Evolutionary conservation across 192 early-diverging fungal genomes (phyloP), one percentile per base, ranked within the genome.

Genomic region (Coemansia sp.): DNA sequence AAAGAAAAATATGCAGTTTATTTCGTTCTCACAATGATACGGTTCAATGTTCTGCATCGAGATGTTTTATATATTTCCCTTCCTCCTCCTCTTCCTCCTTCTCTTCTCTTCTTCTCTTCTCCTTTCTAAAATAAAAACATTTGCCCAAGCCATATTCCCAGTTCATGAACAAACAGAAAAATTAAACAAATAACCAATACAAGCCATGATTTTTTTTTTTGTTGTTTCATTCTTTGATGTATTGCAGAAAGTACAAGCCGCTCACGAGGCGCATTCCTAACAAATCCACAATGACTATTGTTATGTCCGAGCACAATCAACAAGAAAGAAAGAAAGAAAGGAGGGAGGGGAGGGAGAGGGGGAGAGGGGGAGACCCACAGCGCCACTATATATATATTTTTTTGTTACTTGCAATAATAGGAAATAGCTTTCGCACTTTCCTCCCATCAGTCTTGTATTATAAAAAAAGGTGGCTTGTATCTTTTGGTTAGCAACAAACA

Each of bases 91-190:
- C 45, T 0, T 20, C 11, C 24, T 46, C 53, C 40, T 20, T 27
- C 43, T 47, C 3, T 14, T n/a, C 37, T 19, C 29, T 63, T 63
- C 10, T 20, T 46, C 19, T 22, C 19, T 9, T 3, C 12, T 40
- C 39, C 24, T 25, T n/a, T n/a, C n/a, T n/a, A n/a, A n/a, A 40
- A 40, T 22, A 19, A 22, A 19, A 19, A 46, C 4, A n/a, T n/a
- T n/a, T n/a, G n/a, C 2, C 47, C 25, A 51, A 51, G 47, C 47
- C 47, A 46, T 27, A 31, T 14, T 4, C 22, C 15, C 35, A 11
- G 56, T 66, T 2, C 1, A 4, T 63, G 62, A 51, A 51, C 47
- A 51, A 51, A 51, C n/a, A n/a, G 12, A 45, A 14, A 41, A 25
- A 39, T n/a, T 37, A 9, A 11, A 42, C 12, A 32, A 39, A 27